Evolutionary conservation across 2,329 filamentous ascomycete genomes (phyloP).

Genomic region (Stemphylium beticola): DNA sequence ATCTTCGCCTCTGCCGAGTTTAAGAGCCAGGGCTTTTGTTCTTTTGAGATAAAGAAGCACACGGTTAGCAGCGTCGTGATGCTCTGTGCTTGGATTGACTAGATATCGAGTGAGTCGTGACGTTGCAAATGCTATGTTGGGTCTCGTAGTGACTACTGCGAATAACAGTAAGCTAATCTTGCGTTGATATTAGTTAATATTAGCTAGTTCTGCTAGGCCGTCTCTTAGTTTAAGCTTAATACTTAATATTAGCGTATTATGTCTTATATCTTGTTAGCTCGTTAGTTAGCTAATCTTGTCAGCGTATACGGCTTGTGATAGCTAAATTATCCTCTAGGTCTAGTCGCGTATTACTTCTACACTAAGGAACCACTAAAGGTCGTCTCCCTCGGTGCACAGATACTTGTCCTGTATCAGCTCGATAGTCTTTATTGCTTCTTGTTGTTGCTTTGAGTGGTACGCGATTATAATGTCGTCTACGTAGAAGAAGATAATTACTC

Average conservation of each 20-base stretch:
- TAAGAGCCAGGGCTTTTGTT: not conserved
- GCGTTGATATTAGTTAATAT: not conserved
- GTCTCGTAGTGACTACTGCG: constrained; percentile 8
- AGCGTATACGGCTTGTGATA: no score
- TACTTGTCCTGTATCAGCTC: constrained; percentile 3
- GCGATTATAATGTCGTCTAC: no score
- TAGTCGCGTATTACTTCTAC: not conserved
- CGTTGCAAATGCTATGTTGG: constrained; percentile 12
- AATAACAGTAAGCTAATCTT: not conserved
- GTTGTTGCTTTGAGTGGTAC: not conserved
- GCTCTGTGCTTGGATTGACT: not conserved
- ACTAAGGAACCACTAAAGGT: constrained; percentile 18
- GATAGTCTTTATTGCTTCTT: not conserved
- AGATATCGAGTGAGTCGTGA: constrained; percentile 4
- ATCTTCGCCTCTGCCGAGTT: constrained; percentile 4
- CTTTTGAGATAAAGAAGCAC: constrained; percentile 9
- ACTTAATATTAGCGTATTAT: no score
- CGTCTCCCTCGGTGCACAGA: not conserved
- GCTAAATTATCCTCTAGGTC: not conserved
- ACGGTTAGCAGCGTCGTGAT: constrained; percentile 4
- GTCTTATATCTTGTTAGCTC: no score
- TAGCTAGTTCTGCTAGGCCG: not conserved
- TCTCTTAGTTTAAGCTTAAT: no score
- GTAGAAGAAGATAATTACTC: no score
- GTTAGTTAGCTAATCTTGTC: not conserved